A percentile compares a stretch with the other conserved stretches of the same genome.
Conservation (phyloP, 2,329 filamentous ascomycete genomes). For the Orbilia oligospora region DNA sequence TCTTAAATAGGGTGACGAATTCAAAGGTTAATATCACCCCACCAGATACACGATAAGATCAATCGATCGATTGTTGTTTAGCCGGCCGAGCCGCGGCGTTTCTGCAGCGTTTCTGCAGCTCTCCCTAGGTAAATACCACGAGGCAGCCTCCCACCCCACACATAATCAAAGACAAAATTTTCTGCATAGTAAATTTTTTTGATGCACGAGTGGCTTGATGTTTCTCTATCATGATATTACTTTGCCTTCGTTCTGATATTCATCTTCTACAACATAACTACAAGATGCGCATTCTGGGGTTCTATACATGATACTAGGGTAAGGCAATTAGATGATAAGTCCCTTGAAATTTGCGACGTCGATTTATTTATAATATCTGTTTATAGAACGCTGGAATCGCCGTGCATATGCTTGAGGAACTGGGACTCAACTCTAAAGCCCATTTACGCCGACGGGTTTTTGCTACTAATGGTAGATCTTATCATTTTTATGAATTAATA, state of each 20-base stretch:
- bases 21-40: slow-evolving; percentile 6
- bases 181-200: neutral
- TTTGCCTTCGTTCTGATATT: too few species aligned
- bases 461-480: too few species aligned
- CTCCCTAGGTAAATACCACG: neutral
- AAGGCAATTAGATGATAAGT: too few species aligned
- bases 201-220: neutral
- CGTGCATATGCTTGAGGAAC: too few species aligned
- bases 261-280: neutral
- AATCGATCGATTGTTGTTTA: neutral
- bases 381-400: too few species aligned
- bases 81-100: neutral
- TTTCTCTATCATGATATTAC: neutral
- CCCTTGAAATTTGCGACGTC: too few species aligned
- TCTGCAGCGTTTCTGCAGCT: too few species aligned
- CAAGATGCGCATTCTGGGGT: neutral
- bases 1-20: neutral
- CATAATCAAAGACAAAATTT: neutral
- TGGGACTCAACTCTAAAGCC: too few species aligned
- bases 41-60: neutral
- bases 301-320: too few species aligned
- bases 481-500: neutral
- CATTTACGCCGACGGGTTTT: too few species aligned
- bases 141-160: neutral
- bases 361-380: too few species aligned